Conservation (phyloP, 1,284 basidiomycete species). For the Apiotrichum montevideense region DNA sequence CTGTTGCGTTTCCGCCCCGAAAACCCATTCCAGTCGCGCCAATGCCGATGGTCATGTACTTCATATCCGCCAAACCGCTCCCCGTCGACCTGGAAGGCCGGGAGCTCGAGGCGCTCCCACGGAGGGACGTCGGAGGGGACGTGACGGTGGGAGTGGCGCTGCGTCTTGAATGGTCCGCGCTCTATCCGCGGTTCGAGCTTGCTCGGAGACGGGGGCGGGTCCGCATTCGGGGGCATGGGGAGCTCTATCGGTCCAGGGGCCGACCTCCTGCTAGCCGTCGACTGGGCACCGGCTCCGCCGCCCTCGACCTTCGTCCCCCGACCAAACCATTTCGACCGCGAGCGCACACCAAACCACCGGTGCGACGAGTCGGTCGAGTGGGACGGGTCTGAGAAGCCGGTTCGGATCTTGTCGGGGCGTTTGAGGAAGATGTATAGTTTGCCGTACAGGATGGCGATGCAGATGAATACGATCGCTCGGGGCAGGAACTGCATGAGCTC, state of each 20-base stretch:
- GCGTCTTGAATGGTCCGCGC: no score
- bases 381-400: constrained; percentile 22
- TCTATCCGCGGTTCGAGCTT: neutral
- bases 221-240: no score
- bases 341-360: constrained; percentile 9
- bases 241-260: neutral
- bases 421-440: constrained; percentile 46
- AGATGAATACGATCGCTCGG: constrained; percentile 40
- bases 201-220: neutral
- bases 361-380: neutral
- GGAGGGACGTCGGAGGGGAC: constrained; percentile 31
- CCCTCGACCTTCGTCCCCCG: neutral
- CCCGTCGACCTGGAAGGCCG: constrained; percentile 44
- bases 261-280: neutral
- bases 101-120: constrained; percentile 46
- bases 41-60: constrained; percentile 8
- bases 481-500: constrained; percentile 47
- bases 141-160: neutral
- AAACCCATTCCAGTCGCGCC: constrained; percentile 39
- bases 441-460: constrained; percentile 43
- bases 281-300: neutral
- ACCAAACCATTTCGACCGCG: neutral
- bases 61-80: constrained; percentile 36
- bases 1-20: constrained; percentile 24
- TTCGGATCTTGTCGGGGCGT: constrained; percentile 46